A percentile compares a stretch with the other conserved stretches of the same genome.
These are phyloP conservation scores for Haplosporangium gracile DNA, from an alignment of 192 early-diverging fungal genomes.

Conservation along the genomic window DNA sequence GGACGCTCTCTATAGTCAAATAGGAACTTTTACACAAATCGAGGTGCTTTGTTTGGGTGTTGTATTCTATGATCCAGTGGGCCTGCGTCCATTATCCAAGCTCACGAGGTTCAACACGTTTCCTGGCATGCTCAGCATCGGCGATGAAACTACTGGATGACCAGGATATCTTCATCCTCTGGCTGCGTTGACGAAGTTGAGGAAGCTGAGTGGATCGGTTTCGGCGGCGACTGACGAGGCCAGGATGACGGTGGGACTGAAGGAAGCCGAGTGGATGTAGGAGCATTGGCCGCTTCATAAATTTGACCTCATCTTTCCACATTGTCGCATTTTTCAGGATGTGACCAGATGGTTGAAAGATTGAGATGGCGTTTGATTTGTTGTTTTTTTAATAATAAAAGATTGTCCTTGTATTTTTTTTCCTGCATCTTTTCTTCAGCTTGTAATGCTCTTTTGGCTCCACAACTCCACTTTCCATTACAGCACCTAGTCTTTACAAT, in stretches of 20 bases:
- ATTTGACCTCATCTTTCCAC: too few species aligned
- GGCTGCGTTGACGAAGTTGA: not conserved
- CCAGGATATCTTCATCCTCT: not conserved
- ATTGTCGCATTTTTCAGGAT: too few species aligned
- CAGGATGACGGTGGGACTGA: not conserved
- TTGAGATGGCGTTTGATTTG: too few species aligned
- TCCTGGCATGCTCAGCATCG: not conserved
- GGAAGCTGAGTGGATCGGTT: not conserved
- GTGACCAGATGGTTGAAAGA: too few species aligned
- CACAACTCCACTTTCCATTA: too few species aligned
- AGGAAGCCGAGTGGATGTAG: not conserved
- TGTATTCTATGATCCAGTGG: not conserved
- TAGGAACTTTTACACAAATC: not conserved
- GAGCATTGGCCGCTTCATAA: not conserved
- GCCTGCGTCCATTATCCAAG: not conserved
- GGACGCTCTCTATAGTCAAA: not conserved
- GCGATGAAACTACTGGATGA: not conserved
- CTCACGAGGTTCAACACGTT: not conserved
- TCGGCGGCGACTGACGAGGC: not conserved
- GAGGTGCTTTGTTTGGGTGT: not conserved
- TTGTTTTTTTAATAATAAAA: too few species aligned
- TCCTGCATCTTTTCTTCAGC: too few species aligned
- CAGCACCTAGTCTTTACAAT: too few species aligned
- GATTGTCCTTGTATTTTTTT: too few species aligned
- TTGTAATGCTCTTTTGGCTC: too few species aligned